Evolutionary conservation across 2,329 filamentous ascomycete species (phyloP).

Genomic region (Shiraia sp.): DNA sequence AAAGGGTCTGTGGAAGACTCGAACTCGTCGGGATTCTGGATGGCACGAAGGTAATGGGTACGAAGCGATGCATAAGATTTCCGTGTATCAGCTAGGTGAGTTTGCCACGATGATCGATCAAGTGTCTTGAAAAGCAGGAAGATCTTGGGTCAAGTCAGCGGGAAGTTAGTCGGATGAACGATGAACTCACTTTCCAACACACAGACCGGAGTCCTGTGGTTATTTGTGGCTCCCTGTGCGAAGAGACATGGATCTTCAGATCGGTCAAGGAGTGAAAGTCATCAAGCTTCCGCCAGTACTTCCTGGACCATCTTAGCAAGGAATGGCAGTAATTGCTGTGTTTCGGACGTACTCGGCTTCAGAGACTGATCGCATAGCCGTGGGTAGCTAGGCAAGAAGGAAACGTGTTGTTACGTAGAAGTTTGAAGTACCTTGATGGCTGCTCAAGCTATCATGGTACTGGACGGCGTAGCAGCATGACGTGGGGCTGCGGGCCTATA

Average conservation of each 20-base stretch:
- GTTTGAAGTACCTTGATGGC: constrained; percentile 38
- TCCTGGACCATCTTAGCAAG: constrained; percentile 29
- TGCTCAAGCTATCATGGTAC: constrained; percentile 21
- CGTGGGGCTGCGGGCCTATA: constrained; percentile 20
- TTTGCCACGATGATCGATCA: constrained; percentile 68
- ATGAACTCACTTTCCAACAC: constrained; percentile 77
- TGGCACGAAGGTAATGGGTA: constrained; percentile 77
- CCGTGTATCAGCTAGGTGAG: constrained; percentile 68
- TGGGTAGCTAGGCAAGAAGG: constrained; percentile 1
- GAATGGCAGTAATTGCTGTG: neutral
- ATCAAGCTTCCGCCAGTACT: constrained; percentile 42
- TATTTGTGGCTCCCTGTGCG: constrained; percentile 40
- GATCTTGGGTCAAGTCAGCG: constrained; percentile 54
- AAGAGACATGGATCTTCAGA: constrained; percentile 43
- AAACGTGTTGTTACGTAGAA: neutral
- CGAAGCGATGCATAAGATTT: constrained; percentile 73
- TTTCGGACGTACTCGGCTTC: constrained; percentile 44
- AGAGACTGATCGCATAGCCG: constrained; percentile 35
- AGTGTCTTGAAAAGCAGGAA: constrained; percentile 78
- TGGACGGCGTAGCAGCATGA: constrained; percentile 17
- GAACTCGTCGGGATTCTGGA: constrained; percentile 82
- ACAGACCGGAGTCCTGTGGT: constrained; percentile 77
- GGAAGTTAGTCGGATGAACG: neutral
- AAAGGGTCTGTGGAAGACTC: constrained; percentile 78
- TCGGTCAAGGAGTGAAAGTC: constrained; percentile 43